phyloP scores from a whole-genome alignment of 495 filamentous ascomycete species.

The Bryoglossum gracile region DNA sequence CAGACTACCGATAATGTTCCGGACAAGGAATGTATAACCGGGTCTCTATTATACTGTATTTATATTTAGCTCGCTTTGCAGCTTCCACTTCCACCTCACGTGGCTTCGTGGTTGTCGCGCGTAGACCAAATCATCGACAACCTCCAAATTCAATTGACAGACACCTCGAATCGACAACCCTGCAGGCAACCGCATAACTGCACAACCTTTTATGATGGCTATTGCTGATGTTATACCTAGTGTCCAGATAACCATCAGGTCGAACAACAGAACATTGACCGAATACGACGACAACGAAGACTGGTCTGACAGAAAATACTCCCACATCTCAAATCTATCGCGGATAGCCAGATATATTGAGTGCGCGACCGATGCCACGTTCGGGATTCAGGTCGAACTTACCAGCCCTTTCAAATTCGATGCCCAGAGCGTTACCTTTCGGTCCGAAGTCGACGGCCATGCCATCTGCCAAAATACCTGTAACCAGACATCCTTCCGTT shows the following conservation, averaged over 20 bases:
- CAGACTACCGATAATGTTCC: too few relatives aligned
- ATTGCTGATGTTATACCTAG: constrained; percentile 27
- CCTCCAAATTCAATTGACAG: too few relatives aligned
- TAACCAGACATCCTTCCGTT: not conserved
- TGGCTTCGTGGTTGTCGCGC: too few relatives aligned
- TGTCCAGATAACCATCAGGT: constrained; percentile 24
- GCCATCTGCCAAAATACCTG: not conserved
- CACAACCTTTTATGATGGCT: constrained; percentile 29
- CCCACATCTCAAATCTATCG: not conserved
- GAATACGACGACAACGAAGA: constrained; percentile 30
- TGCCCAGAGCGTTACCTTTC: constrained; percentile 6
- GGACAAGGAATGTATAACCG: too few relatives aligned
- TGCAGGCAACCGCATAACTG: too few relatives aligned
- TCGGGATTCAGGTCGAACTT: constrained; percentile 14
- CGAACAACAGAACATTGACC: constrained; percentile 17
- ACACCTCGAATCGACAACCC: too few relatives aligned
- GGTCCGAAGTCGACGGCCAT: constrained; percentile 9
- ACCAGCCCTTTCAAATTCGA: constrained; percentile 1
- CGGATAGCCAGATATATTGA: constrained; percentile 28
- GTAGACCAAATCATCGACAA: too few relatives aligned
- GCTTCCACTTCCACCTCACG: too few relatives aligned
- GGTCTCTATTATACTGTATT: too few relatives aligned
- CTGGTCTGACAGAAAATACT: not conserved
- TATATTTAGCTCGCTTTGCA: too few relatives aligned
- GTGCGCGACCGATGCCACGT: constrained; percentile 25